A percentile compares a stretch with the other conserved stretches of the same genome.
Conservation (phyloP, 345 rosid species). For the Gynandropsis gynandra region DNA sequence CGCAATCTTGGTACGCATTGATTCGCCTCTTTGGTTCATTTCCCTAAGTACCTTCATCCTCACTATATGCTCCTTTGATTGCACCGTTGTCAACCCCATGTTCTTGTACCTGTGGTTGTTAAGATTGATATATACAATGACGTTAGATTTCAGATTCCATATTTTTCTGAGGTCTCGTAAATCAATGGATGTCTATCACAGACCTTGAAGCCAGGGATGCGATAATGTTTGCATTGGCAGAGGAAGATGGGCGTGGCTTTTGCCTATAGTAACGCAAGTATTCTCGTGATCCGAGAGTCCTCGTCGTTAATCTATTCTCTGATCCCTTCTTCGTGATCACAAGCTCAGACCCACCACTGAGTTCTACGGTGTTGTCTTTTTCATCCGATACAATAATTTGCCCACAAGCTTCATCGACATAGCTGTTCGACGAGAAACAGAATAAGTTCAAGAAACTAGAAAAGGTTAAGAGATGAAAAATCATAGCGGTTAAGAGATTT, state of each 20-base stretch:
- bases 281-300: conserved; percentile 83
- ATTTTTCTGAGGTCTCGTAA: too few relatives aligned
- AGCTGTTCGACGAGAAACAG: conserved; percentile 39
- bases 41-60: conserved; percentile 71
- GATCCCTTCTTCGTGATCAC: conserved; percentile 61
- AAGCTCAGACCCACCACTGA: conserved; percentile 83
- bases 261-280: conserved; percentile 82
- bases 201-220: conserved; percentile 78
- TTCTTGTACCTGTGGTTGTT: conserved; percentile 58
- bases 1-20: conserved; percentile 66
- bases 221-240: conserved; percentile 40
- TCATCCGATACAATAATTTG: conserved; percentile 64
- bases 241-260: conserved; percentile 76
- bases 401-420: conserved; percentile 66
- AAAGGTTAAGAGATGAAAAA: background rate
- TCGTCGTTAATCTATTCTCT: conserved; percentile 35
- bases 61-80: conserved; percentile 59
- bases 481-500: conserved; percentile 1
- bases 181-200: conserved; percentile 15
- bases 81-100: conserved; percentile 77
- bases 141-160: too few relatives aligned
- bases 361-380: conserved; percentile 42
- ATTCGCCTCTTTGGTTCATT: conserved; percentile 63
- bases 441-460: conserved; percentile 1
- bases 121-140: conserved; percentile 3